phyloP scores from a whole-genome alignment of 1,284 basidiomycete species.

The Papiliotrema laurentii region DNA sequence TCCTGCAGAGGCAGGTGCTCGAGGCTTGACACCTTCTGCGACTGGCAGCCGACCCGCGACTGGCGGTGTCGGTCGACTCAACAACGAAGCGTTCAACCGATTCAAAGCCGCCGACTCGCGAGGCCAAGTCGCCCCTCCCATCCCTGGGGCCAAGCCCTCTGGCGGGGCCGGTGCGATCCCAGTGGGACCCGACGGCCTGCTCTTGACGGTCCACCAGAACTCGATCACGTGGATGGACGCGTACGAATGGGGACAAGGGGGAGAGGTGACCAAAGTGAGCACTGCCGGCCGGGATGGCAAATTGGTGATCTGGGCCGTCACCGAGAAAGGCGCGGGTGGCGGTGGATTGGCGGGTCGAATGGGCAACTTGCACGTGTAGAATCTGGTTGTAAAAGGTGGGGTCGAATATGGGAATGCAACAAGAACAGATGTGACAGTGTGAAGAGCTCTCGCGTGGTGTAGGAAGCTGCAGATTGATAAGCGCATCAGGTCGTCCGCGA shows the following conservation, averaged over 20 bases:
- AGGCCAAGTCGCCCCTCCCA: slow-evolving; percentile 58
- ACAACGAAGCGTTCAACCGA: slow-evolving; percentile 90
- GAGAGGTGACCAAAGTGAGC: slow-evolving; percentile 68
- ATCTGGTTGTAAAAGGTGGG: too few relatives aligned
- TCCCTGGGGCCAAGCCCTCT: slow-evolving; percentile 28
- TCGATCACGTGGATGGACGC: slow-evolving; percentile 88
- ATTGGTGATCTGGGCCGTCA: slow-evolving; percentile 81
- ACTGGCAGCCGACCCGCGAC: slow-evolving; percentile 43
- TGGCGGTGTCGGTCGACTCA: slow-evolving; percentile 67
- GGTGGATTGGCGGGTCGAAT: slow-evolving; percentile 27
- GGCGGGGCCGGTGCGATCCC: slow-evolving; percentile 38
- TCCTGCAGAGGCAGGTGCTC: slow-evolving; percentile 49
- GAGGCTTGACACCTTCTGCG: slow-evolving; percentile 34
- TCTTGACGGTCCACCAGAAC: slow-evolving; percentile 91
- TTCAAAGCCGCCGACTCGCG: slow-evolving; percentile 91
- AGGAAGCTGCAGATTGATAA: too few relatives aligned
- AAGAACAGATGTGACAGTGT: neutral
- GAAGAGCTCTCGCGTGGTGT: too few relatives aligned
- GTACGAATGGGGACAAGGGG: slow-evolving; percentile 61
- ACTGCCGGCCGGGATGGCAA: slow-evolving; percentile 95
- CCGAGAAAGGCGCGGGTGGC: slow-evolving; percentile 14
- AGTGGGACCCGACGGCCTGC: slow-evolving; percentile 56
- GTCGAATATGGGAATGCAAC: neutral
- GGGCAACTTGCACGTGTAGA: slow-evolving; percentile 22
- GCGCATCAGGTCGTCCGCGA: too few relatives aligned